These are phyloP conservation scores for Cryptosporidium muris DNA, from an alignment of 169 alveolate species.

Conservation along the genomic window DNA sequence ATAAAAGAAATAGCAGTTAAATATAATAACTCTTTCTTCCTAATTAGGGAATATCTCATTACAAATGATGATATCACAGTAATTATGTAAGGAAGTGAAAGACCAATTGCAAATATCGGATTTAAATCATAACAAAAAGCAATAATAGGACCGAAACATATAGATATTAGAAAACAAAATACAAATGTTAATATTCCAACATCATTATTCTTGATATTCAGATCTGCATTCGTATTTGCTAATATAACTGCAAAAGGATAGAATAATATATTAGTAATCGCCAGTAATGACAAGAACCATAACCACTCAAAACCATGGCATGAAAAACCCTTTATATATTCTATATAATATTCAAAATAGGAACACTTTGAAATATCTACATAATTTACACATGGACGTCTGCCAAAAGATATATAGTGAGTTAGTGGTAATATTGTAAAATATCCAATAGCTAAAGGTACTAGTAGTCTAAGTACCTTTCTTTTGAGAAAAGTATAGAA, in stretches of 20 bases:
- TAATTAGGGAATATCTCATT: neutral
- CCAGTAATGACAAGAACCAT: slow-evolving; percentile 48
- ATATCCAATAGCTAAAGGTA: slow-evolving; percentile 46
- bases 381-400: slow-evolving; percentile 51
- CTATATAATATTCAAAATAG: slow-evolving; percentile 3
- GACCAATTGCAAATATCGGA: slow-evolving; percentile 59
- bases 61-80: slow-evolving; percentile 28
- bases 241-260: slow-evolving; percentile 31
- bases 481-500: slow-evolving; percentile 5
- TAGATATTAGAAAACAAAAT: slow-evolving; percentile 5
- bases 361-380: slow-evolving; percentile 1
- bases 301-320: slow-evolving; percentile 71
- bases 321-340: slow-evolving; percentile 31
- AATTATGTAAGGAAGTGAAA: slow-evolving; percentile 40
- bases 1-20: slow-evolving; percentile 52
- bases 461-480: slow-evolving; percentile 24
- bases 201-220: neutral
- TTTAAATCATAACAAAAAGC: slow-evolving; percentile 56
- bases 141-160: slow-evolving; percentile 38
- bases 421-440: slow-evolving; percentile 54
- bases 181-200: neutral
- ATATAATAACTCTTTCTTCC: slow-evolving; percentile 16
- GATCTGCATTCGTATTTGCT: neutral
- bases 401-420: slow-evolving; percentile 54
- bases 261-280: slow-evolving; percentile 11